phyloP scores from a whole-genome alignment of 495 filamentous ascomycete genomes.

The Penicillium lividum region DNA sequence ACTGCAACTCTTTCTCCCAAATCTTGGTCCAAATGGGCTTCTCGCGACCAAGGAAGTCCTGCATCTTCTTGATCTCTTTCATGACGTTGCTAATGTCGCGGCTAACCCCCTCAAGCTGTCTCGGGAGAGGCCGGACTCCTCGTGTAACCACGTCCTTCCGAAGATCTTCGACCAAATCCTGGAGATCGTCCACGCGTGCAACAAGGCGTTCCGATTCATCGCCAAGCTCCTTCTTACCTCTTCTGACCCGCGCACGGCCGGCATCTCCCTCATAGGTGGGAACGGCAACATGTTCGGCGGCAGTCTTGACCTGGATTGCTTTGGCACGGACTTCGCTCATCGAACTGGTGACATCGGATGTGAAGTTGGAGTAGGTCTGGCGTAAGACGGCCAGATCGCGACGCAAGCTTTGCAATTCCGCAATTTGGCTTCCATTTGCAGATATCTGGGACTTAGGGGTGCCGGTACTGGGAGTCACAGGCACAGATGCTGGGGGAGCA shows the following conservation, averaged over 20 bases:
- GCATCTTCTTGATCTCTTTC: slow-evolving; percentile 91
- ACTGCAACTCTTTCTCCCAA: slow-evolving; percentile 93
- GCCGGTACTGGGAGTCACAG: slow-evolving; percentile 24
- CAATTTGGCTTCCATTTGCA: slow-evolving; percentile 56
- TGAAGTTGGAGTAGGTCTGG: slow-evolving; percentile 89
- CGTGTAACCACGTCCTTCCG: slow-evolving; percentile 95
- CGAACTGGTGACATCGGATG: slow-evolving; percentile 80
- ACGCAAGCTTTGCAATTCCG: slow-evolving; percentile 78
- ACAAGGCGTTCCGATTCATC: slow-evolving; percentile 87
- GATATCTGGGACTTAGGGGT: slow-evolving; percentile 26
- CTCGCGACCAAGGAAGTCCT: slow-evolving; percentile 86
- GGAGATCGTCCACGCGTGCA: slow-evolving; percentile 88
- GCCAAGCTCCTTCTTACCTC: slow-evolving; percentile 79
- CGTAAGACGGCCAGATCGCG: slow-evolving; percentile 90
- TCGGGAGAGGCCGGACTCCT: slow-evolving; percentile 88
- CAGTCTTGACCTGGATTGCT: slow-evolving; percentile 74
- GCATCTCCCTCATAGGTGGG: slow-evolving; percentile 66
- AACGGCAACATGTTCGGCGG: slow-evolving; percentile 64
- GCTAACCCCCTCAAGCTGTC: slow-evolving; percentile 82
- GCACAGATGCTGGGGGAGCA: slow-evolving; percentile 52
- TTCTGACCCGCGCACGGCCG: slow-evolving; percentile 80
- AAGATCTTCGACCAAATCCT: slow-evolving; percentile 94
- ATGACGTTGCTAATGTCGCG: slow-evolving; percentile 82
- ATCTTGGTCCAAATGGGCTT: slow-evolving; percentile 97
- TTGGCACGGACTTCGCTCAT: slow-evolving; percentile 82